Evolutionary conservation across 495 filamentous ascomycete species (phyloP).

Genomic region (Elaphomyces granulatus): DNA sequence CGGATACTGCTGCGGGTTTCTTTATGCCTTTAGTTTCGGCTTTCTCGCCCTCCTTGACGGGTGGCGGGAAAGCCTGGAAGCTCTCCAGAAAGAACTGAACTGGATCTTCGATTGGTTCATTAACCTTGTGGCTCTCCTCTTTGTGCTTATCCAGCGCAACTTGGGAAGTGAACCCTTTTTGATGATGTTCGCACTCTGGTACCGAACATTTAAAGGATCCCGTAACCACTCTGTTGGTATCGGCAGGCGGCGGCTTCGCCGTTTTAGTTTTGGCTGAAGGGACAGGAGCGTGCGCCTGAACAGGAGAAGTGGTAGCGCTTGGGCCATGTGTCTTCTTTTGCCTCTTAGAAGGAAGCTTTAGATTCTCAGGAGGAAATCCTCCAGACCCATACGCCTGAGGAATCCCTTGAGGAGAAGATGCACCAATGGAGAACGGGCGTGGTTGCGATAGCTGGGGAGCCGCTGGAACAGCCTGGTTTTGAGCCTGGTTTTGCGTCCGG

Average conservation of each 20-base stretch:
- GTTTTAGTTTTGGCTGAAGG: conserved; percentile 17
- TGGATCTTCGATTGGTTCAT: conserved; percentile 33
- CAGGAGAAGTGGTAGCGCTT: conserved; percentile 21
- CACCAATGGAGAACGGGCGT: conserved; percentile 47
- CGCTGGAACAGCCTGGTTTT: conserved; percentile 46
- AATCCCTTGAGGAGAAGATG: conserved; percentile 56
- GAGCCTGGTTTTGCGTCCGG: conserved; percentile 44
- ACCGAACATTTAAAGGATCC: conserved; percentile 31
- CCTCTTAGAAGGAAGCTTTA: conserved; percentile 52
- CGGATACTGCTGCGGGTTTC: conserved; percentile 9
- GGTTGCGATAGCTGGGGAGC: conserved; percentile 51
- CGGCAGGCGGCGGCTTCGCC: conserved; percentile 20
- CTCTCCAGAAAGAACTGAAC: conserved; percentile 33
- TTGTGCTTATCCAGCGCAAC: conserved; percentile 34
- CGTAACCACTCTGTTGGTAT: conserved; percentile 9
- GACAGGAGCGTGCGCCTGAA: conserved; percentile 15
- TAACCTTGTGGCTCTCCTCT: conserved; percentile 31
- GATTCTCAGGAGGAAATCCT: conserved; percentile 37
- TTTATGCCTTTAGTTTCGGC: conserved; percentile 15
- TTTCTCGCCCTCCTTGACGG: conserved; percentile 20
- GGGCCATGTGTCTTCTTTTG: conserved; percentile 33
- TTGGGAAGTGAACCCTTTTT: conserved; percentile 32
- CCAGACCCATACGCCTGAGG: conserved; percentile 39
- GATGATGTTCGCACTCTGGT: conserved; percentile 30
- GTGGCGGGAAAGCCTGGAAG: conserved; percentile 21